Percentiles rank a stretch among this genome's conserved stretches.
Conservation (phyloP, 2,329 filamentous ascomycete species). For the Colletotrichum eleusines region DNA sequence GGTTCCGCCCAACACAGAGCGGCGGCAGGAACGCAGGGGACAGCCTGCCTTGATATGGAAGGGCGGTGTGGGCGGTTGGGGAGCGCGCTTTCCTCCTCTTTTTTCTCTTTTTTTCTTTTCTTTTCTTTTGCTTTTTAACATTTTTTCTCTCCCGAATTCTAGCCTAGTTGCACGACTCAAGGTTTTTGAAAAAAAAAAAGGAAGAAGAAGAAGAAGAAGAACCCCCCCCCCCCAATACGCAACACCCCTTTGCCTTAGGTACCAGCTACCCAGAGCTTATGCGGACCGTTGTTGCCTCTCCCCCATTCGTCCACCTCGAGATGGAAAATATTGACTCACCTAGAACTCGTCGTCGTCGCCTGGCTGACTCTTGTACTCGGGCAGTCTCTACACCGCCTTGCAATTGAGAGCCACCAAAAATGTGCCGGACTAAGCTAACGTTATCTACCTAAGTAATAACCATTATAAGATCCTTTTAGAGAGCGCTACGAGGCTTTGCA, state of each 20-base stretch:
- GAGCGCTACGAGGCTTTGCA: not conserved
- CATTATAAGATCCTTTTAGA: not conserved
- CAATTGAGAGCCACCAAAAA: too few species aligned
- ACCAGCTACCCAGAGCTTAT: not conserved
- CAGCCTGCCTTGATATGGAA: slow-evolving; percentile 39
- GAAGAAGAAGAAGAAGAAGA: too few species aligned
- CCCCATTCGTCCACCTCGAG: not conserved
- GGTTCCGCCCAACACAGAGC: slow-evolving; percentile 4
- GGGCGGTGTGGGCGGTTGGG: slow-evolving; percentile 30
- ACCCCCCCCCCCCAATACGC: too few species aligned
- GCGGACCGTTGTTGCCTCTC: not conserved
- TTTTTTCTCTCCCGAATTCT: not conserved
- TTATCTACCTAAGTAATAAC: not conserved
- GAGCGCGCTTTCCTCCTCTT: slow-evolving; percentile 7
- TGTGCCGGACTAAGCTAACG: not conserved
- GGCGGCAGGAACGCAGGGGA: slow-evolving; percentile 39
- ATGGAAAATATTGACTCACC: not conserved
- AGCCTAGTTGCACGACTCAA: slow-evolving; percentile 1
- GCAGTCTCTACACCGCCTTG: too few species aligned
- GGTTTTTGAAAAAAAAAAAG: too few species aligned
- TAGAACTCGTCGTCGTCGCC: too few species aligned
- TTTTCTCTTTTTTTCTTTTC: not conserved
- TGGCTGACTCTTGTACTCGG: not conserved
- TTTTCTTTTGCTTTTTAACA: not conserved
- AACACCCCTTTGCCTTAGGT: not conserved